phyloP scores from a whole-genome alignment of 768 basidiomycete genomes.

The Guyanaporus albipodus region DNA sequence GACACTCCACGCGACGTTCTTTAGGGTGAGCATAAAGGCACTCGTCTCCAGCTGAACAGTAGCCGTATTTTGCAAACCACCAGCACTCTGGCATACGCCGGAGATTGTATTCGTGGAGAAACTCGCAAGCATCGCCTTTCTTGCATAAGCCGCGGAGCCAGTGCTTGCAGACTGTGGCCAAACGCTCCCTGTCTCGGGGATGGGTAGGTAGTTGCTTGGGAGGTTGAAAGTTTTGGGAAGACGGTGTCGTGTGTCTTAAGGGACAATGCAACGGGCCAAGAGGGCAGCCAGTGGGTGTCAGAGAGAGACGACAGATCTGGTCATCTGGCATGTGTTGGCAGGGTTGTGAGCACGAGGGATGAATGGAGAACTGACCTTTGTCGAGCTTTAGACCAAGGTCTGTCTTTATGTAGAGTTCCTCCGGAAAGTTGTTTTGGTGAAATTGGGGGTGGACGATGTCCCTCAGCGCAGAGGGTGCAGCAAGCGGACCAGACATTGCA shows the following conservation, averaged over 20 bases:
- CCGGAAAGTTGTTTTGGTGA: conserved; percentile 86
- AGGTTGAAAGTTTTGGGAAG: conserved; percentile 84
- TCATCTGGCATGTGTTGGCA: conserved; percentile 54
- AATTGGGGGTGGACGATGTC: conserved; percentile 87
- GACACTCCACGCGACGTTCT: conserved; percentile 88
- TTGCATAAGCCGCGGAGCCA: conserved; percentile 98
- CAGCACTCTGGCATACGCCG: conserved; percentile 98
- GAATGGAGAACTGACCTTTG: conserved; percentile 53
- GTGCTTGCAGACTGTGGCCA: conserved; percentile 96
- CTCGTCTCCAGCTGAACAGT: conserved; percentile 95
- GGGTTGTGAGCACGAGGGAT: neutral
- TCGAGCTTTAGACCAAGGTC: conserved; percentile 86
- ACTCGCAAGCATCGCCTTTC: conserved; percentile 97
- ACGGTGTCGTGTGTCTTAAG: conserved; percentile 86
- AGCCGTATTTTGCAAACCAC: conserved; percentile 98
- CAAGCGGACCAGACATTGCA: conserved; percentile 44
- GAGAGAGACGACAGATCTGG: conserved; percentile 85
- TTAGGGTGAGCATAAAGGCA: conserved; percentile 96
- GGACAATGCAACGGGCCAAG: conserved; percentile 91
- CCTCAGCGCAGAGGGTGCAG: conserved; percentile 53
- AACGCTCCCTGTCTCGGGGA: conserved; percentile 76
- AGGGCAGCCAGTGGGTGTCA: conserved; percentile 83
- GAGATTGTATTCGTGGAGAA: conserved; percentile 98
- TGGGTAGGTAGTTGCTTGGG: conserved; percentile 79
- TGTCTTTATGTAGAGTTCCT: conserved; percentile 76